Evolutionary conservation across 2,329 filamentous ascomycete species (phyloP).

Genomic region (Penicillium decumbens): DNA sequence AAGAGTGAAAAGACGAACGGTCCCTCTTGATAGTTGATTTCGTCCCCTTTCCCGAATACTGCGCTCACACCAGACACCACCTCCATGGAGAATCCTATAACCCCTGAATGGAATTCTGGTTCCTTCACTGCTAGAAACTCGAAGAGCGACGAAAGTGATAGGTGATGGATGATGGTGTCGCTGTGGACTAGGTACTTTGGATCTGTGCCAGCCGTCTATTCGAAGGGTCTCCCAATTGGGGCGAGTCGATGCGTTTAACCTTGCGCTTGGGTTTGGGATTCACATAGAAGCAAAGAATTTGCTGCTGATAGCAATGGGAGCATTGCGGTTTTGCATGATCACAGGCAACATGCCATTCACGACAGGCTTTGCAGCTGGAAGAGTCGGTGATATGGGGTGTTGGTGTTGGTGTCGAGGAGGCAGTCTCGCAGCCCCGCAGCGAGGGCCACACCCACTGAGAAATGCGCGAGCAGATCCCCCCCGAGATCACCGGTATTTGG

Average conservation of each 20-base stretch:
- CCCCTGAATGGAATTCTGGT: neutral
- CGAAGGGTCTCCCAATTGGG: neutral
- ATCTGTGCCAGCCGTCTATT: neutral
- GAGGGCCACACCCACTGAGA: slow-evolving; percentile 23
- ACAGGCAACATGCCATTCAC: slow-evolving; percentile 26
- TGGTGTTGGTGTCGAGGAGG: neutral
- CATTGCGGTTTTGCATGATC: slow-evolving; percentile 30
- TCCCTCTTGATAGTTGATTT: neutral
- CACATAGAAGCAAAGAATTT: slow-evolving; percentile 35
- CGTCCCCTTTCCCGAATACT: neutral
- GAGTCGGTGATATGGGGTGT: slow-evolving; percentile 7
- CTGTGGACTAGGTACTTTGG: neutral
- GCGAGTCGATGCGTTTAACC: slow-evolving; percentile 3
- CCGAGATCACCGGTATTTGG: slow-evolving; percentile 2
- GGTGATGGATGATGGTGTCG: neutral
- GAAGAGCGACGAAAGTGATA: neutral
- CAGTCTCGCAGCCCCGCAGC: slow-evolving; percentile 13
- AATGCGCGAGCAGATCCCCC: slow-evolving; percentile 14
- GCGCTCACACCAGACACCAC: neutral
- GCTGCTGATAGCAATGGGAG: slow-evolving; percentile 30
- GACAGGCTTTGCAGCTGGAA: slow-evolving; percentile 26
- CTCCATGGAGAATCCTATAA: neutral
- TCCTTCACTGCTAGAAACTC: neutral
- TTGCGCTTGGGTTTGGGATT: slow-evolving; percentile 21
- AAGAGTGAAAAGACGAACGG: neutral